Evolutionary conservation across 768 basidiomycete genomes (phyloP).

Genomic region (Trametes punicea): DNA sequence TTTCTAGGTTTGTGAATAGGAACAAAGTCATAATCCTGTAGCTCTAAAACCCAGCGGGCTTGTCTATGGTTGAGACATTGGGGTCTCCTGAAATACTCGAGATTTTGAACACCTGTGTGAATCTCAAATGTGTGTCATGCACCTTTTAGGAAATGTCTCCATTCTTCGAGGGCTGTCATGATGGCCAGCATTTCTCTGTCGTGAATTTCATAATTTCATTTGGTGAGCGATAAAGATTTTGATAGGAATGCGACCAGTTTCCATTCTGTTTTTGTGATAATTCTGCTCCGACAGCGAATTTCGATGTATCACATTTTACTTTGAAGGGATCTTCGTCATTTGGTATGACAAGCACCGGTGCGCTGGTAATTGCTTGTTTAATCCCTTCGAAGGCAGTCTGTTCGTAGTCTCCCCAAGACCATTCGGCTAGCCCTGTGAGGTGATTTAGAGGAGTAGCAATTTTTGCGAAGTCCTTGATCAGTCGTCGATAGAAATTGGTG

Average conservation of each 20-base stretch:
- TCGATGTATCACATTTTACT: constrained; percentile 23
- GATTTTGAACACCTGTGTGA: constrained; percentile 31
- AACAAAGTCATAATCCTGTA: constrained; percentile 18
- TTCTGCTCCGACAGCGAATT: constrained; percentile 29
- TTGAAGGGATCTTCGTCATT: constrained; percentile 12
- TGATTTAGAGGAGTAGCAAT: constrained; percentile 25
- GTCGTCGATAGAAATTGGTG: constrained; percentile 31
- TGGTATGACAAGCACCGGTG: constrained; percentile 14
- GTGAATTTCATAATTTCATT: constrained; percentile 32
- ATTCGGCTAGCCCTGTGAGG: neutral
- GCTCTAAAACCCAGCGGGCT: constrained; percentile 28
- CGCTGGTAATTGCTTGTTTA: neutral
- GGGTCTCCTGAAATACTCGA: constrained; percentile 26
- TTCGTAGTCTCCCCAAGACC: neutral
- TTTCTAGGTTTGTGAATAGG: constrained; percentile 6
- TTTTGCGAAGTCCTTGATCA: constrained; percentile 30
- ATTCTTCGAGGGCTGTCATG: constrained; percentile 27
- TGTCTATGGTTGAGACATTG: constrained; percentile 31
- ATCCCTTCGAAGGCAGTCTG: neutral
- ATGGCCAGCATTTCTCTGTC: constrained; percentile 39
- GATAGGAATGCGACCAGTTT: constrained; percentile 16
- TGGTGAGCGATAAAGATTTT: constrained; percentile 14
- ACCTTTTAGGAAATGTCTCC: constrained; percentile 28
- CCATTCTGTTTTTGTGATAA: constrained; percentile 25
- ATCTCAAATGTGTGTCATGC: constrained; percentile 17